These are phyloP conservation scores for Bacterosira constricta DNA, from an alignment of 108 stramenopile genomes.

Conservation along the genomic window DNA sequence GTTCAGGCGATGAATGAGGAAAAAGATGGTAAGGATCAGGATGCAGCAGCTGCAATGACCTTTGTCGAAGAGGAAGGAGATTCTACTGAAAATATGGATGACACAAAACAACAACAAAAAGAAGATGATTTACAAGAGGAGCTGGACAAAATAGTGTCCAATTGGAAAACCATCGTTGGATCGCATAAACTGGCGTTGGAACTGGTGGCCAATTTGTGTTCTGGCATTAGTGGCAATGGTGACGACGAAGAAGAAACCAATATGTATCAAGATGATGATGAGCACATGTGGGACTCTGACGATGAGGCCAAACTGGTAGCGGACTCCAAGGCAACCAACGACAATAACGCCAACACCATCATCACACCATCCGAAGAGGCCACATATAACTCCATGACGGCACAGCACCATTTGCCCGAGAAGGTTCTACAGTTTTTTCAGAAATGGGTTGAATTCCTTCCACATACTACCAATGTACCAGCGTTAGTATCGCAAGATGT, in stretches of 20 bases:
- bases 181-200: conserved; percentile 68
- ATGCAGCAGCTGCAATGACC: conserved; percentile 4
- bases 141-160: conserved; percentile 42
- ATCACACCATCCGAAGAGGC: conserved; percentile 17
- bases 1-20: background rate
- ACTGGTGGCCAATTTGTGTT: conserved; percentile 60
- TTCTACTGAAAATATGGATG: background rate
- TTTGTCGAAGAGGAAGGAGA: conserved; percentile 18
- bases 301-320: conserved; percentile 41
- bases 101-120: background rate
- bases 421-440: conserved; percentile 27
- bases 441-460: conserved; percentile 32
- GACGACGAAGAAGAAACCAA: conserved; percentile 42
- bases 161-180: conserved; percentile 48
- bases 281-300: conserved; percentile 54
- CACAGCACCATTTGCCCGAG: conserved; percentile 19
- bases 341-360: background rate
- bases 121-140: conserved; percentile 53
- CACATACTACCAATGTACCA: conserved; percentile 6
- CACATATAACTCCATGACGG: conserved; percentile 18
- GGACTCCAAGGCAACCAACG: background rate
- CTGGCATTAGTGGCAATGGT: conserved; percentile 12
- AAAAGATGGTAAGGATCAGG: background rate
- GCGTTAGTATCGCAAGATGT: conserved; percentile 41
- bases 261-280: conserved; percentile 32